Base-by-base conservation (phyloP, 805 yeast genomes). In the Candida endomychidarum region DNA sequence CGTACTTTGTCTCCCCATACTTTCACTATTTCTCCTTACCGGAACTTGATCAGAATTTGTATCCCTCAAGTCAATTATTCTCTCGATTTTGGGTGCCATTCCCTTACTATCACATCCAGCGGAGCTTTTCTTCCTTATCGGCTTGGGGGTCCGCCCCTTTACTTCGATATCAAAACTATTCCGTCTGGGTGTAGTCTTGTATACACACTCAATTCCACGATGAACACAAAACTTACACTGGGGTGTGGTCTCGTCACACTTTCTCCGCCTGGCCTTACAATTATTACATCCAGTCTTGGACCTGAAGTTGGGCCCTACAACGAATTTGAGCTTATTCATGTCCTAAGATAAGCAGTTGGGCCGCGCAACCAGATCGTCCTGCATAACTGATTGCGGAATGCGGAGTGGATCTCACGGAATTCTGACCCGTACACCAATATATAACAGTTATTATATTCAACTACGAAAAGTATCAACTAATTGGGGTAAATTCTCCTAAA, bases 221-320 rank as follows among this genome's bases (percentile, higher is more conserved):
- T 21, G 22, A 8, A 20, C 33, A 31, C 60, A 55, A 6, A 40
- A 41, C 5, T 40, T 34, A 37, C 60, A 55, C 3, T n/a, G 23
- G 2, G 60, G 60, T 23, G 37, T 41, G 2, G 30, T 31, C 40
- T 55, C 58, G 26, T 55, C 58, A 35, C 60, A 55, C 32, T 51
- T 51, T 37, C 52, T 47, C 28, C 44, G 39, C 34, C 45, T 43
- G 18, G 42, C 26, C 22, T 43, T 41, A 34, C 55, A 51, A 21
- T 40, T 40, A 4, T 33, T 11, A 30, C 56, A 51, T 5, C 56
- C 56, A 20, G 35, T 43, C 34, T 40, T 43, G 7, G 47, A 40
- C 30, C 47, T 21, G 22, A 39, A 36, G 23, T 32, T 40, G 3
- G 42, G 25, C 2, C 47, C 47, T 11, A 33, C 33, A 4, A 41